These are phyloP conservation scores for Vachellia collinsii DNA, from an alignment of 306 rosid species.

Conservation along the genomic window DNA sequence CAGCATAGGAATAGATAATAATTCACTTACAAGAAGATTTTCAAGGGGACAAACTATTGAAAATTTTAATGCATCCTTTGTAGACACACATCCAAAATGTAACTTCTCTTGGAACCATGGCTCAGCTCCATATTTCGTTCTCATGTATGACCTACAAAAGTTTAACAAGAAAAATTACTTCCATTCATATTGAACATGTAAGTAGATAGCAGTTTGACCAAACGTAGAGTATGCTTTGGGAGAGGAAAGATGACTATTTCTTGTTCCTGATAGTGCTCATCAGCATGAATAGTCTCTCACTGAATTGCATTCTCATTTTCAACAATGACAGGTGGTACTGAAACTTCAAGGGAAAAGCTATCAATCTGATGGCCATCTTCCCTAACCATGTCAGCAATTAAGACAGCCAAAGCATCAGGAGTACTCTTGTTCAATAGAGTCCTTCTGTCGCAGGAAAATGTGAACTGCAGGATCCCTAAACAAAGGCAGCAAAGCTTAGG, in stretches of 20 bases:
- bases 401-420: constrained; percentile 52
- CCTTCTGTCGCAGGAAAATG: constrained; percentile 40
- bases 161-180: constrained; percentile 17
- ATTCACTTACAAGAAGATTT: constrained; percentile 60
- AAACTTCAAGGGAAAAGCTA: constrained; percentile 75
- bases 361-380: constrained; percentile 57
- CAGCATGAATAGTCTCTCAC: constrained; percentile 40
- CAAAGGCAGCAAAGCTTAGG: constrained; percentile 62
- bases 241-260: background rate
- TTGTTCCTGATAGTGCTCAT: background rate
- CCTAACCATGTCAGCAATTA: constrained; percentile 58
- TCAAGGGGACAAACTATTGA: constrained; percentile 63
- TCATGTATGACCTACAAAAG: constrained; percentile 59
- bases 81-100: constrained; percentile 50
- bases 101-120: constrained; percentile 63
- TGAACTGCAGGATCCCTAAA: constrained; percentile 83
- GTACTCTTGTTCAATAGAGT: constrained; percentile 38
- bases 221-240: constrained; percentile 4
- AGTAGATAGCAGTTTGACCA: constrained; percentile 8
- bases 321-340: constrained; percentile 58
- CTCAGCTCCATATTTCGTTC: constrained; percentile 64
- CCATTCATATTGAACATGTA: constrained; percentile 3
- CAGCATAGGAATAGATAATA: background rate
- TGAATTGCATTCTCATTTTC: constrained; percentile 59
- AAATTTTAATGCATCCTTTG: constrained; percentile 75